Conservation (phyloP, 2,329 filamentous ascomycete species). For the Neofusicoccum cordaticola region DNA sequence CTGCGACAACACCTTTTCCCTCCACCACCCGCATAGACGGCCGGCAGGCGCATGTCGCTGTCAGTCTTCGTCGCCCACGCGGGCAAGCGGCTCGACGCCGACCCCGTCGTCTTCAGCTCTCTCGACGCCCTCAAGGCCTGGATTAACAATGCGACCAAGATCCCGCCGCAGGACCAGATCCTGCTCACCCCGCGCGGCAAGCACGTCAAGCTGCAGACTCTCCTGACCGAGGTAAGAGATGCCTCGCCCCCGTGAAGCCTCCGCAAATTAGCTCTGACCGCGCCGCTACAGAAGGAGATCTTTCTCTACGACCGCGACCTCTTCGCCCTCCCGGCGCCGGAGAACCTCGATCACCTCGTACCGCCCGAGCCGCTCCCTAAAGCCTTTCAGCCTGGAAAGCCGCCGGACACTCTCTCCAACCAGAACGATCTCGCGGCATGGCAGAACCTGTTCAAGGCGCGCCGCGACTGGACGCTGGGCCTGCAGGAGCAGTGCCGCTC, state of each 20-base stretch:
- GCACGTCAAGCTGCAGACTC: conserved; percentile 75
- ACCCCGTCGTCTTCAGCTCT: conserved; percentile 70
- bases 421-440: conserved; percentile 81
- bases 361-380: conserved; percentile 55
- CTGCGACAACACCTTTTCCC: neutral
- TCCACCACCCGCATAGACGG: conserved; percentile 1
- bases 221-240: conserved; percentile 70
- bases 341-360: conserved; percentile 45
- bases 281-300: conserved; percentile 66
- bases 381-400: conserved; percentile 57
- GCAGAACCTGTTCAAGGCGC: conserved; percentile 79
- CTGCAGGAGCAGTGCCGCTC: conserved; percentile 66
- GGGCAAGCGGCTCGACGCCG: conserved; percentile 78
- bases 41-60: conserved; percentile 68
- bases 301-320: conserved; percentile 82
- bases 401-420: conserved; percentile 79
- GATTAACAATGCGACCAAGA: conserved; percentile 71
- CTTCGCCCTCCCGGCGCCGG: conserved; percentile 47
- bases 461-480: conserved; percentile 73
- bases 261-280: conserved; percentile 6
- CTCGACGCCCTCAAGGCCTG: conserved; percentile 83
- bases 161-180: conserved; percentile 77
- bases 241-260: neutral
- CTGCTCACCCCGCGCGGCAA: conserved; percentile 81
- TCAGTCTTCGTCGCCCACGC: conserved; percentile 90